Evolutionary conservation across 208 protist species (phyloP).

Genomic region (Angomonas deanei): DNA sequence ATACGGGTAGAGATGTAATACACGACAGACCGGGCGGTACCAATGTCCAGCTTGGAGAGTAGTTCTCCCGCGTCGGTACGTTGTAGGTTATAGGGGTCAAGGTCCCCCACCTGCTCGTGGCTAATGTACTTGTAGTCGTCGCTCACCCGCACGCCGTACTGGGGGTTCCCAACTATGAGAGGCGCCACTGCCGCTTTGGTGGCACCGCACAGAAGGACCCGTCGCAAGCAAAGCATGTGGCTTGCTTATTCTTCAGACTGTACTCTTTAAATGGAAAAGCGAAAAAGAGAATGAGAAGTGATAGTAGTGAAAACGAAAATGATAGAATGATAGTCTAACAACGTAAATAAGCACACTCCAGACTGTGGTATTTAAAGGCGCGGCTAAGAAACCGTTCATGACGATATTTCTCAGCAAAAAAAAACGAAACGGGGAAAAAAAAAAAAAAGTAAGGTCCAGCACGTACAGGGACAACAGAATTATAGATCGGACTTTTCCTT

Average conservation of each 20-base stretch:
- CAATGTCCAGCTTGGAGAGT: neutral
- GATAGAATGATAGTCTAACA: too few species aligned
- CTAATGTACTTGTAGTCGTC: neutral
- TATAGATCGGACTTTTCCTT: neutral
- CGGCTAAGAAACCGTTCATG: neutral
- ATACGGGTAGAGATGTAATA: neutral
- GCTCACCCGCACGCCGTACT: conserved; percentile 2
- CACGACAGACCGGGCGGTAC: neutral
- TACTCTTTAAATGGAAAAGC: too few species aligned
- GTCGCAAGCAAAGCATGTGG: neutral
- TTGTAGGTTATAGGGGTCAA: neutral
- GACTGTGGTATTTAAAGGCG: too few species aligned
- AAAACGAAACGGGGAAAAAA: conserved; percentile 5
- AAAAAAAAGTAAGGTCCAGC: conserved; percentile 12
- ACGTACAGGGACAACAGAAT: conserved; percentile 5
- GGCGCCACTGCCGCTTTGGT: too few species aligned
- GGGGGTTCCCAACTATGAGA: conserved; percentile 1
- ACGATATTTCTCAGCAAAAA: neutral
- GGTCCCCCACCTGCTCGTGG: conserved; percentile 13
- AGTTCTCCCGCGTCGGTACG: conserved; percentile 11
- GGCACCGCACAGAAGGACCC: neutral
- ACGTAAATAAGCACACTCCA: too few species aligned
- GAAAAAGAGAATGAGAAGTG: too few species aligned
- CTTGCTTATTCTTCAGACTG: too few species aligned
- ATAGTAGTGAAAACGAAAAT: too few species aligned